Base-by-base conservation (phyloP, 768 basidiomycete genomes). In the Russula sp. region DNA sequence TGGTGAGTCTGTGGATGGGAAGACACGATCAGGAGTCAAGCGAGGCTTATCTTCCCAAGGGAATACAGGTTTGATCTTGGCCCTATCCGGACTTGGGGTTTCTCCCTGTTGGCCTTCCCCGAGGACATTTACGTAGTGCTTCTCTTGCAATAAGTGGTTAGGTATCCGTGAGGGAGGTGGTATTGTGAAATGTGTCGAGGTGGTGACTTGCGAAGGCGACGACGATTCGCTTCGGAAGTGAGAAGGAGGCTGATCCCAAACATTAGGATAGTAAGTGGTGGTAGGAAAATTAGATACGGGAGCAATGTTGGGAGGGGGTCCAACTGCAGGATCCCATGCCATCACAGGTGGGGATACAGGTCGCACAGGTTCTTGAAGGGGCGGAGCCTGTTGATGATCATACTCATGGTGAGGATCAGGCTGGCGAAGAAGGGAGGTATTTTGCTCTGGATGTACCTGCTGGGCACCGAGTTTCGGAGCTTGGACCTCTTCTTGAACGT, bases 11-110 rank as follows among this genome's bases (percentile, higher is more conserved):
- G 57, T 56, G 3, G 54, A 25, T 7, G 66, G 92, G 68, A 92
- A 92, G 36, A 88, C 81, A 56, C 91, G 87, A 32, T 78, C 78
- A 14, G 90, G 90, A 65, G 79, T 66, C 51, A 77, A 79, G 36
- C 88, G 83, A 13, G 82, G 86, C 67, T 82, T 81, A 61, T 85
- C 81, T 71, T 99, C 96, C 96, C 96, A 99, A n/a, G 96, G 94
- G 73, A 99, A 98, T 38, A 97, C 78, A 38, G 80, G 76, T 63
- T 86, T 86, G 22, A 95, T 82, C 69, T 89, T 89, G 29, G 74
- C 74, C 32, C 76, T 80, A 70, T 94, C 90, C 4, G 93, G 91
- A 65, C 77, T 80, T 35, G 70, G 65, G n/a, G 72, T 67, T 42
- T 74, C 75, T 25, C 80, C 79, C n/a, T 80, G 80, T 1, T 78